Evolutionary conservation across 2,329 filamentous ascomycete genomes (phyloP).

Genomic region (Metarhizium brunneum): DNA sequence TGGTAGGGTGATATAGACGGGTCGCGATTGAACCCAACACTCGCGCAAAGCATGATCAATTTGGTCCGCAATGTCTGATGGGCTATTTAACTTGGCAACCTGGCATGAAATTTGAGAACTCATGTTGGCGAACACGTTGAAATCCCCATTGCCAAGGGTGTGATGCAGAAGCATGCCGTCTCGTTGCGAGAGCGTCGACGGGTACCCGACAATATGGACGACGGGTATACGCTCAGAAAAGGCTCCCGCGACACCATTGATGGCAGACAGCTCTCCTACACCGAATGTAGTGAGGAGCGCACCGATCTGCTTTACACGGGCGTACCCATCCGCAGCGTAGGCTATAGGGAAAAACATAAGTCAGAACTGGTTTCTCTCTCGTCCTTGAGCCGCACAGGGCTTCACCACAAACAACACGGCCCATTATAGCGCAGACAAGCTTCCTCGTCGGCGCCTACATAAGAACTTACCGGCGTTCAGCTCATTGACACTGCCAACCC

Average conservation of each 20-base stretch:
- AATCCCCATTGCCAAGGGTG: conserved; percentile 70
- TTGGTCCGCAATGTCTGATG: conserved; percentile 58
- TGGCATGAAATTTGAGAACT: conserved; percentile 61
- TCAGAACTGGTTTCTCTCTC: conserved; percentile 4
- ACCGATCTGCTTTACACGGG: conserved; percentile 59
- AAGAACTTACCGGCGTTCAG: conserved; percentile 53
- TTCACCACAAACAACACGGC: no score
- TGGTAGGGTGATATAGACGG: conserved; percentile 77
- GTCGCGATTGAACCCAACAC: conserved; percentile 65
- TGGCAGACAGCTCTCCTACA: conserved; percentile 63
- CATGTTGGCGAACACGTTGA: conserved; percentile 76
- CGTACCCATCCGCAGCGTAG: conserved; percentile 75
- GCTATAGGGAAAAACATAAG: conserved; percentile 29
- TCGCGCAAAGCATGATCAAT: conserved; percentile 71
- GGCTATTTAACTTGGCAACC: conserved; percentile 60
- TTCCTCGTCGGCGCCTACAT: neutral
- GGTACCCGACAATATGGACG: conserved; percentile 56
- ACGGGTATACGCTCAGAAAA: conserved; percentile 65
- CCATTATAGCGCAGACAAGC: neutral
- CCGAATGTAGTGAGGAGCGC: conserved; percentile 70
- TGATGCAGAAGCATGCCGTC: conserved; percentile 50
- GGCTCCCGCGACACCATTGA: conserved; percentile 66
- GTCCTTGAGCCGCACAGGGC: no score
- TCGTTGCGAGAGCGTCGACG: conserved; percentile 37
- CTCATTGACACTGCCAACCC: conserved; percentile 64